Percentiles rank a stretch among this genome's conserved stretches.
These are phyloP conservation scores for Neurospora sp. DNA, from an alignment of 495 filamentous ascomycete genomes.

Conservation along the genomic window DNA sequence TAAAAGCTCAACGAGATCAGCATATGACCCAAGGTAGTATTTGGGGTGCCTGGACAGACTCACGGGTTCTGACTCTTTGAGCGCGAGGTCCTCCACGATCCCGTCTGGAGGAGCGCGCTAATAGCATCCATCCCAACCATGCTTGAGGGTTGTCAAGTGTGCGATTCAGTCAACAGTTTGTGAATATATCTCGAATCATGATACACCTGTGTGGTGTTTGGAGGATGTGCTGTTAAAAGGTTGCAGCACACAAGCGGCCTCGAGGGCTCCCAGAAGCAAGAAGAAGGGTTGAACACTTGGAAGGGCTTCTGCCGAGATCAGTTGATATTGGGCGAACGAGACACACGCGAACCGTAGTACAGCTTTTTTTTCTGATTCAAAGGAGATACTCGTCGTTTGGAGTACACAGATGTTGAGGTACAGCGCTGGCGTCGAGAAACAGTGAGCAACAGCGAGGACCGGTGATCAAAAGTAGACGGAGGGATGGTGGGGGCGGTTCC, in stretches of 20 bases:
- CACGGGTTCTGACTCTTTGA: slow-evolving; percentile 32
- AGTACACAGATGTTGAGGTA: neutral
- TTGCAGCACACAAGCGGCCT: neutral
- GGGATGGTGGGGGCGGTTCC: neutral
- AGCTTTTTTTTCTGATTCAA: neutral
- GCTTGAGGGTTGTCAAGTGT: slow-evolving; percentile 3
- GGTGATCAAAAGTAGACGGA: neutral
- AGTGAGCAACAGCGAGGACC: neutral
- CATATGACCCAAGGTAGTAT: neutral
- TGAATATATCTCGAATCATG: neutral
- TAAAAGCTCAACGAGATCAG: neutral
- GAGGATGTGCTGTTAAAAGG: neutral
- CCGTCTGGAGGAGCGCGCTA: slow-evolving; percentile 26
- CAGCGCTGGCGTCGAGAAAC: neutral
- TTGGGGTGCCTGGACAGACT: slow-evolving; percentile 7
- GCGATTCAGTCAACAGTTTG: neutral
- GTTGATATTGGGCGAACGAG: neutral
- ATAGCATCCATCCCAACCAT: slow-evolving; percentile 30
- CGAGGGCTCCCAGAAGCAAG: neutral
- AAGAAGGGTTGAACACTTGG: neutral
- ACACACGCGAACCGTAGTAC: neutral
- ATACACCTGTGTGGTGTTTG: neutral
- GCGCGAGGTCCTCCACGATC: slow-evolving; percentile 33
- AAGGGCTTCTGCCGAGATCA: neutral
- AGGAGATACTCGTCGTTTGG: neutral